A percentile compares a stretch with the other conserved stretches of the same genome.
Evolutionary conservation across 2,329 filamentous ascomycete genomes (phyloP).

Genomic region (Fusarium penzigii): DNA sequence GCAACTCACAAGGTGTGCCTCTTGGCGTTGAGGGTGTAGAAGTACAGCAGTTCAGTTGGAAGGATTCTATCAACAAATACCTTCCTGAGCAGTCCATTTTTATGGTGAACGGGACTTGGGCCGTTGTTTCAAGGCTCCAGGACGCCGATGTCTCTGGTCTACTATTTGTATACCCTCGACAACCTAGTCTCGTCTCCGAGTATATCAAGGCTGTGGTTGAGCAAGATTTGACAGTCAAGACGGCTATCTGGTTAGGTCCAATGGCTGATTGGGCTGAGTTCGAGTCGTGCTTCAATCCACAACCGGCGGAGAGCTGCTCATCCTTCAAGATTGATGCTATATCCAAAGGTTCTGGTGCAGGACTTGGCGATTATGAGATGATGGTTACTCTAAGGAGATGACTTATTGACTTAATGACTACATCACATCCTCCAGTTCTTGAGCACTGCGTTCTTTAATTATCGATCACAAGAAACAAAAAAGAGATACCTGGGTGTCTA

Average conservation of each 20-base stretch:
- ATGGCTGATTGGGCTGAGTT: slow-evolving; percentile 29
- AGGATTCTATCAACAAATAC: slow-evolving; percentile 25
- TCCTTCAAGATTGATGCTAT: slow-evolving; percentile 13
- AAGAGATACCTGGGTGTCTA: too few relatives aligned
- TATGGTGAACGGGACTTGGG: slow-evolving; percentile 36
- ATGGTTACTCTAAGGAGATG: slow-evolving; percentile 18
- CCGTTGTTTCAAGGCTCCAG: slow-evolving; percentile 26
- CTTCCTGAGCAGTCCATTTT: slow-evolving; percentile 27
- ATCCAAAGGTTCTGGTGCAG: slow-evolving; percentile 14
- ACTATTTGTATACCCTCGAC: slow-evolving; percentile 38
- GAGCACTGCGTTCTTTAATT: too few relatives aligned
- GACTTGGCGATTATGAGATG: slow-evolving; percentile 23
- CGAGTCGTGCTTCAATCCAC: slow-evolving; percentile 15
- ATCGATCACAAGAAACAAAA: too few relatives aligned
- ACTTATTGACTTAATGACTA: too few relatives aligned
- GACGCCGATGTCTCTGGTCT: slow-evolving; percentile 24
- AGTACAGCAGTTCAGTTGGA: slow-evolving; percentile 20
- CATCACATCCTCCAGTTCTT: too few relatives aligned
- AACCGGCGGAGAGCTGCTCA: neutral
- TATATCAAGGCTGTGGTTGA: slow-evolving; percentile 24
- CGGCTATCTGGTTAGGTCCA: slow-evolving; percentile 29
- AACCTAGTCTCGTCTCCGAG: slow-evolving; percentile 26
- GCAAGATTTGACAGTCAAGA: slow-evolving; percentile 3
- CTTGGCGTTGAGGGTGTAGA: slow-evolving; percentile 30
- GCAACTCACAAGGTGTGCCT: neutral